Evolutionary conservation across 1,284 basidiomycete genomes (phyloP).

Genomic region (Golubevia pallescens): DNA sequence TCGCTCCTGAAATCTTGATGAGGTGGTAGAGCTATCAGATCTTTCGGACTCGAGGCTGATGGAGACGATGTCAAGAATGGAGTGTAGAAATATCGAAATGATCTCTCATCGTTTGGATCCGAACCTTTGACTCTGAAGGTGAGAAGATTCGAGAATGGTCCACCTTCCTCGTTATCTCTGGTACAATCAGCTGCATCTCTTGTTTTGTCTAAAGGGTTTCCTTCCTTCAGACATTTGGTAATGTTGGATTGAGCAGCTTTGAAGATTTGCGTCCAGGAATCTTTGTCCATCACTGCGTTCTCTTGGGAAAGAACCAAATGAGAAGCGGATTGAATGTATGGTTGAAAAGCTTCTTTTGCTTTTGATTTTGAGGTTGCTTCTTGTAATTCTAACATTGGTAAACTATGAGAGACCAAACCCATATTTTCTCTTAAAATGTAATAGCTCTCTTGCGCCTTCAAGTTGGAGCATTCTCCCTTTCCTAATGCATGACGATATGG

Average conservation of each 20-base stretch:
- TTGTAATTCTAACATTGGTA: too few species aligned
- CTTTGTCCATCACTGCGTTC: not conserved
- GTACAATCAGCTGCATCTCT: not conserved
- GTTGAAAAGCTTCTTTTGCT: too few species aligned
- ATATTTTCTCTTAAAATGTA: too few species aligned
- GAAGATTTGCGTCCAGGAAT: not conserved
- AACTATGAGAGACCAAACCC: too few species aligned
- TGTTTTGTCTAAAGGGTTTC: not conserved
- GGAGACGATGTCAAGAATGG: not conserved
- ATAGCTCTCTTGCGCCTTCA: too few species aligned
- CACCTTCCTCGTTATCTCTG: not conserved
- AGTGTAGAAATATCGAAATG: not conserved
- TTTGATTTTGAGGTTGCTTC: too few species aligned
- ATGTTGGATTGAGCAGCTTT: not conserved
- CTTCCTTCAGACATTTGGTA: not conserved
- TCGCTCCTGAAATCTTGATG: not conserved
- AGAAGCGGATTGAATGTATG: too few species aligned
- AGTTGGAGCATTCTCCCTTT: too few species aligned
- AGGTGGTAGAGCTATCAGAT: not conserved
- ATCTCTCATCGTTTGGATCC: not conserved
- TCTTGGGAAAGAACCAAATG: not conserved
- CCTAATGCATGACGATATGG: too few species aligned
- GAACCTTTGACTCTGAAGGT: not conserved
- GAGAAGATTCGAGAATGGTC: not conserved
- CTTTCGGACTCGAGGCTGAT: not conserved